These are phyloP conservation scores for Leccinum variicolor DNA, from an alignment of 768 basidiomycete genomes.

Conservation along the genomic window DNA sequence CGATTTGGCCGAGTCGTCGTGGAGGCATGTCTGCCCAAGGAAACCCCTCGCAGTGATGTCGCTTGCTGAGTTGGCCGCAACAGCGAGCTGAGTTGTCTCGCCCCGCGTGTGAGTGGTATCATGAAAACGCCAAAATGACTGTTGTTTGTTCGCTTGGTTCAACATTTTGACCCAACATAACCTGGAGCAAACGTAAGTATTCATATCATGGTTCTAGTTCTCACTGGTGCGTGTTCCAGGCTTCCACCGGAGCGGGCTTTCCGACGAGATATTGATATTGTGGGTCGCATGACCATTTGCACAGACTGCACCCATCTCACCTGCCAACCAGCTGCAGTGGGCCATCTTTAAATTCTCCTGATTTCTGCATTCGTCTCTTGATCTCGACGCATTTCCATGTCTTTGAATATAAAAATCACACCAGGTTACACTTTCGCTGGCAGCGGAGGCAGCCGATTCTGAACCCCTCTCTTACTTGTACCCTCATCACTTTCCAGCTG, in stretches of 20 bases:
- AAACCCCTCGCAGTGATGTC: not conserved
- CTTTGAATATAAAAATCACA: not conserved
- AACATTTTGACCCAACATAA: not conserved
- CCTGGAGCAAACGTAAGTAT: not conserved
- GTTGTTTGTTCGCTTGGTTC: not conserved
- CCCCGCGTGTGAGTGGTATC: constrained; percentile 5
- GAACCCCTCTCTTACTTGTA: constrained; percentile 31
- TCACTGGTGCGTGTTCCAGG: not conserved
- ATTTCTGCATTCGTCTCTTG: not conserved
- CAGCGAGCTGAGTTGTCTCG: constrained; percentile 5
- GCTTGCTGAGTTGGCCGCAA: constrained; percentile 3
- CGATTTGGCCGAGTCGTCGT: constrained; percentile 9
- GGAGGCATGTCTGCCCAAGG: constrained; percentile 11
- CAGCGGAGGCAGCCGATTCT: constrained; percentile 7
- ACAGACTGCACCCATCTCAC: not conserved
- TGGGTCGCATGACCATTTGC: not conserved
- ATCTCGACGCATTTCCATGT: not conserved
- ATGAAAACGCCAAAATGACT: not conserved
- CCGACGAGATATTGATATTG: not conserved
- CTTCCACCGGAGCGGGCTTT: constrained; percentile 2
- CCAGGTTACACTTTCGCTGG: constrained; percentile 34
- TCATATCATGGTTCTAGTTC: not conserved
- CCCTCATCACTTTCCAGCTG: constrained; percentile 38
- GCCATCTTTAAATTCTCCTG: not conserved
- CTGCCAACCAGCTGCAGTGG: not conserved